A percentile compares a stretch with the other conserved stretches of the same genome.
phyloP scores from a whole-genome alignment of 495 filamentous ascomycete species.

The Daldinia childiae region DNA sequence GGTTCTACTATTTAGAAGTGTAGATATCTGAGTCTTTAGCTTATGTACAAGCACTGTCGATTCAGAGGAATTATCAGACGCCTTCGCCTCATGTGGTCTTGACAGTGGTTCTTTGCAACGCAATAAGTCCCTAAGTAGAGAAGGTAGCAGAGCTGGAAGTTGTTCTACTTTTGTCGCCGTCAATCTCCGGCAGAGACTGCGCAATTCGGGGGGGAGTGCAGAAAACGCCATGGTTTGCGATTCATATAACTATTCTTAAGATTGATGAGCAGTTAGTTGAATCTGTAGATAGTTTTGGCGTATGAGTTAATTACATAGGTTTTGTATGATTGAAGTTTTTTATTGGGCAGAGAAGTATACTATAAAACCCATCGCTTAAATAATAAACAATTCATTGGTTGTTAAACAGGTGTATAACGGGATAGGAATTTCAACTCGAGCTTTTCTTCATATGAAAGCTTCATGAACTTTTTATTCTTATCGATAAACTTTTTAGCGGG shows the following conservation, averaged over 20 bases:
- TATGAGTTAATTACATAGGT: background rate
- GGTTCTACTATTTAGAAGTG: constrained; percentile 76
- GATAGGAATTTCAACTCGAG: background rate
- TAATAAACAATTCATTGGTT: background rate
- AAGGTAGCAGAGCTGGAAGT: constrained; percentile 69
- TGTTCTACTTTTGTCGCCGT: constrained; percentile 69
- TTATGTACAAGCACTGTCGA: constrained; percentile 74
- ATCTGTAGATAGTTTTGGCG: background rate
- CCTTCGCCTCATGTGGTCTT: constrained; percentile 56
- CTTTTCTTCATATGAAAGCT: constrained; percentile 14
- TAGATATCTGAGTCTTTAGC: constrained; percentile 78
- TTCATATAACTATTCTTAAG: background rate
- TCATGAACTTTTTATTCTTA: constrained; percentile 26
- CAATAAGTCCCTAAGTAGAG: constrained; percentile 67
- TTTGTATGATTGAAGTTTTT: background rate
- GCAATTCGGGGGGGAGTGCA: constrained; percentile 59
- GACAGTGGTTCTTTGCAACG: constrained; percentile 69
- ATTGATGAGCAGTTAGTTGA: background rate
- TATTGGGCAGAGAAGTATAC: background rate
- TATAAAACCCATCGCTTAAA: background rate
- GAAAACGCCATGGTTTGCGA: constrained; percentile 39
- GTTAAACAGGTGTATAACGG: background rate
- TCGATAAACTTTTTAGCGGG: constrained; percentile 42
- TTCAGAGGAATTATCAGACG: constrained; percentile 67
- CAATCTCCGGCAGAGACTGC: constrained; percentile 73